These are phyloP conservation scores for Daphne laureola DNA, from an alignment of 441 rosid genomes.

Conservation along the genomic window DNA sequence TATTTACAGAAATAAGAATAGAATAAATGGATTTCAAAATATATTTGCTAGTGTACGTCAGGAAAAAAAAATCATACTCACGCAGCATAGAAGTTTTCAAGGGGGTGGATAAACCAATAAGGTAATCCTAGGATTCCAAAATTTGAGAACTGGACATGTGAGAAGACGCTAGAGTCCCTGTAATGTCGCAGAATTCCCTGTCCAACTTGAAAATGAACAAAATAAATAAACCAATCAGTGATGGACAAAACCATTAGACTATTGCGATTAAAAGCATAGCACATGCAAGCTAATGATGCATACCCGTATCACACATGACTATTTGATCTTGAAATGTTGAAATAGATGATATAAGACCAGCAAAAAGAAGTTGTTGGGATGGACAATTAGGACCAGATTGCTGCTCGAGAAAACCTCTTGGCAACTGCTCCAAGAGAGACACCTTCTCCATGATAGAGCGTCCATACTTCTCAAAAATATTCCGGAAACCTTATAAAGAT, in stretches of 20 bases:
- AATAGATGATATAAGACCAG: conserved; percentile 50
- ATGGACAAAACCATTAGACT: conserved; percentile 6
- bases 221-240: conserved; percentile 15
- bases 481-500: conserved; percentile 42
- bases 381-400: conserved; percentile 33
- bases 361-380: conserved; percentile 27
- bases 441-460: conserved; percentile 47
- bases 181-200: conserved; percentile 60
- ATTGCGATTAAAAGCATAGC: conserved; percentile 5
- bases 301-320: conserved; percentile 69
- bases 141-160: conserved; percentile 60
- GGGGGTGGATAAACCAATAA: conserved; percentile 59
- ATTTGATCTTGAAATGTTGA: conserved; percentile 41
- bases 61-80: conserved; percentile 32
- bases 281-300: conserved; percentile 3
- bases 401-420: conserved; percentile 45
- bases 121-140: conserved; percentile 82
- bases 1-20: background rate
- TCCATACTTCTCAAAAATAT: conserved; percentile 47
- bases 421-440: conserved; percentile 54
- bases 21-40: conserved; percentile 1
- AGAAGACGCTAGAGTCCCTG: conserved; percentile 51
- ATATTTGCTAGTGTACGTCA: background rate
- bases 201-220: conserved; percentile 42
- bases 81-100: conserved; percentile 67